Evolutionary conservation across 176 grass and related monocot species (phyloP).

Genomic region (Neostapfia colusana): DNA sequence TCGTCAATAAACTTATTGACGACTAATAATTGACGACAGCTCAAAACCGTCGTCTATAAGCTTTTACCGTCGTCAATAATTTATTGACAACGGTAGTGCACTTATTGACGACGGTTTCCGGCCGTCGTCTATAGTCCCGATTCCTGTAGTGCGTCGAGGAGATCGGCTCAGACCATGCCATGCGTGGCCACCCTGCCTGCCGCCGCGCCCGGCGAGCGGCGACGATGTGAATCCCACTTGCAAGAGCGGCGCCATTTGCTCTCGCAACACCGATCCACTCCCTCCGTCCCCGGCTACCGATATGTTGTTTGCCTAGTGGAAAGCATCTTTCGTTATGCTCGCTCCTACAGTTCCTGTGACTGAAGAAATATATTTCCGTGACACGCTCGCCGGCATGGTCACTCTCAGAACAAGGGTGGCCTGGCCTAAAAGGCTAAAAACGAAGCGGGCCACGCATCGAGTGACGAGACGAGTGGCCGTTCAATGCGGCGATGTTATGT

Average conservation of each 20-base stretch:
- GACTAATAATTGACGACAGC: too few relatives aligned
- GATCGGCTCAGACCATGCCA: background rate
- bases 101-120: too few relatives aligned
- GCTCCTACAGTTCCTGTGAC: slow-evolving; percentile 5
- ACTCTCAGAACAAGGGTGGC: slow-evolving; percentile 42
- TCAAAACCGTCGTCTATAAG: too few relatives aligned
- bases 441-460: background rate
- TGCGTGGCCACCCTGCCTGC: slow-evolving; percentile 22
- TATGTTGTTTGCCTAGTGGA: background rate
- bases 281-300: too few relatives aligned
- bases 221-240: background rate
- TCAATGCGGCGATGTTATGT: background rate
- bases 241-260: background rate
- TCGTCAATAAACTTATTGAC: too few relatives aligned
- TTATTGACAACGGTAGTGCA: too few relatives aligned
- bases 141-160: too few relatives aligned
- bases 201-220: background rate
- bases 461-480: background rate
- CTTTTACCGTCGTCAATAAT: too few relatives aligned
- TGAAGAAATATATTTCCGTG: slow-evolving; percentile 5
- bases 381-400: slow-evolving; percentile 20
- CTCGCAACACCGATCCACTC: background rate
- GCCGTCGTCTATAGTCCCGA: too few relatives aligned
- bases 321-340: slow-evolving; percentile 30
- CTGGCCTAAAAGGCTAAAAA: background rate